phyloP scores from a whole-genome alignment of 1,139 yeast genomes.

The Suhomyces chickasaworum region DNA sequence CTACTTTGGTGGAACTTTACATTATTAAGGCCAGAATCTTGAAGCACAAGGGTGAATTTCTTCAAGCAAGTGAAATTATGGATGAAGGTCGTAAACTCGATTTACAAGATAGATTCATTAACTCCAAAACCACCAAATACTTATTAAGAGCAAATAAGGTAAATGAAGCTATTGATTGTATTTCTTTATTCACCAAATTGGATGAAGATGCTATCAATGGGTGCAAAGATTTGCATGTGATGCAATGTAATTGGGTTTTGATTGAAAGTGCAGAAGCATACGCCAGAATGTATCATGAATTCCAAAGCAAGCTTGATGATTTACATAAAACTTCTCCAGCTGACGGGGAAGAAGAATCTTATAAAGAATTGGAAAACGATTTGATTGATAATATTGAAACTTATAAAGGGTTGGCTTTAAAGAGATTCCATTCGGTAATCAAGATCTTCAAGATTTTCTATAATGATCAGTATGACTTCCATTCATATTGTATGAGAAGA shows the following conservation, averaged over 20 bases:
- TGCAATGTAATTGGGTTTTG: conserved; percentile 93
- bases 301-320: conserved; percentile 20
- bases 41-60: conserved; percentile 66
- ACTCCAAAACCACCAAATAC: conserved; percentile 85
- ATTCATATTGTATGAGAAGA: conserved; percentile 84
- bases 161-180: conserved; percentile 72
- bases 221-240: conserved; percentile 78
- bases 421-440: conserved; percentile 70
- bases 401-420: conserved; percentile 72
- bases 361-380: conserved; percentile 35
- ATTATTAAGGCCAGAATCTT: conserved; percentile 78
- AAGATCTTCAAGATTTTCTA: conserved; percentile 70
- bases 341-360: conserved; percentile 21
- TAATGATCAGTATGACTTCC: conserved; percentile 93
- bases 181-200: conserved; percentile 81
- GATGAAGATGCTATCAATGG: conserved; percentile 78
- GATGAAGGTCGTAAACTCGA: conserved; percentile 76
- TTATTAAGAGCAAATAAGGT: conserved; percentile 76
- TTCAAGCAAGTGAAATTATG: conserved; percentile 65
- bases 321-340: conserved; percentile 19
- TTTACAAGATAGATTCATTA: conserved; percentile 87
- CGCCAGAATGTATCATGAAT: conserved; percentile 35
- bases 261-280: conserved; percentile 86
- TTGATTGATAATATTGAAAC: conserved; percentile 39
- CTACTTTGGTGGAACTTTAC: conserved; percentile 80